These are phyloP conservation scores for Pyrenochaeta sp. DNA, from an alignment of 2,329 filamentous ascomycete species.

Conservation along the genomic window DNA sequence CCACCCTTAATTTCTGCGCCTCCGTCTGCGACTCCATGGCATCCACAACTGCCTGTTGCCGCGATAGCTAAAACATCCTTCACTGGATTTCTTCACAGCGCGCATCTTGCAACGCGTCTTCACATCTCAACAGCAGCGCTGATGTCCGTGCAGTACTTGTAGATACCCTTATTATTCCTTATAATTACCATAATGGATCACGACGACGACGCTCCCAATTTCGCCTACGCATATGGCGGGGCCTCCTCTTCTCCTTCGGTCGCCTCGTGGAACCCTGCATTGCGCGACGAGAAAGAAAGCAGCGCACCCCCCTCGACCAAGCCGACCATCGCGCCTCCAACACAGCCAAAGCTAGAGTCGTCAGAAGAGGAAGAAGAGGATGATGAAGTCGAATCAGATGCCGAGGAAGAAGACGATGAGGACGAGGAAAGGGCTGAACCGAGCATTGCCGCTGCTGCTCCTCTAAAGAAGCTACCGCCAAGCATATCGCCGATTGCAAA, in stretches of 20 bases:
- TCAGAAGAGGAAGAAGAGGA: slow-evolving; percentile 29
- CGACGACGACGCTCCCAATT: slow-evolving; percentile 49
- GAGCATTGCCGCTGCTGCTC: slow-evolving; percentile 10
- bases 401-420: slow-evolving; percentile 10
- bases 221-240: slow-evolving; percentile 48
- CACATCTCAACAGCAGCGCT: slow-evolving; percentile 22
- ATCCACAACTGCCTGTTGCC: too few relatives aligned
- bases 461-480: too few relatives aligned
- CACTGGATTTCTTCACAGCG: too few relatives aligned
- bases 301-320: too few relatives aligned
- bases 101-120: too few relatives aligned
- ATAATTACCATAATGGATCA: slow-evolving; percentile 43
- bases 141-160: slow-evolving; percentile 39
- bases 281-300: slow-evolving; percentile 53
- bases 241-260: slow-evolving; percentile 23
- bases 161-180: slow-evolving; percentile 42
- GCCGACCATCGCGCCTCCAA: too few relatives aligned
- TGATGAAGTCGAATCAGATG: slow-evolving; percentile 15
- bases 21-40: slow-evolving; percentile 7
- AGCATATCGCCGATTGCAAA: too few relatives aligned
- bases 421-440: slow-evolving; percentile 15
- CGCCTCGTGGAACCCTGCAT: slow-evolving; percentile 64
- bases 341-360: slow-evolving; percentile 19
- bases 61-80: too few relatives aligned
- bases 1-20: slow-evolving; percentile 3